phyloP scores from a whole-genome alignment of 2,329 filamentous ascomycete species.

The Fusarium austroafricanum region DNA sequence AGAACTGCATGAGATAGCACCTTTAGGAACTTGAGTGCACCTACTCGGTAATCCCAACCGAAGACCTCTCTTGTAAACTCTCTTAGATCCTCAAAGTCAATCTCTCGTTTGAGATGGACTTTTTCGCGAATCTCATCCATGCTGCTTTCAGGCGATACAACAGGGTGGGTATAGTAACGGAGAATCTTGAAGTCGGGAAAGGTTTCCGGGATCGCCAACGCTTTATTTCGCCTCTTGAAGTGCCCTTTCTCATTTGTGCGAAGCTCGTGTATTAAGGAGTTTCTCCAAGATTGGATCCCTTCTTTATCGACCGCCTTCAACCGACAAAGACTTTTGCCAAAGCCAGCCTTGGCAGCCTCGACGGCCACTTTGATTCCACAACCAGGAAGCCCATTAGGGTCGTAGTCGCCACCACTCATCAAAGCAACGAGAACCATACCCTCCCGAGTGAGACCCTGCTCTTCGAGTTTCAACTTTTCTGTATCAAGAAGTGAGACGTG shows the following conservation, averaged over 20 bases:
- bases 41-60: conserved; percentile 83
- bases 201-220: conserved; percentile 78
- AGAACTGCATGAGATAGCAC: conserved; percentile 83
- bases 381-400: conserved; percentile 86
- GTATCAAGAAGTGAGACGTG: conserved; percentile 87
- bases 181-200: conserved; percentile 86
- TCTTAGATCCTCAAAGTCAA: conserved; percentile 66
- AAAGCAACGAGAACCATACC: conserved; percentile 95
- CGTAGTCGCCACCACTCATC: conserved; percentile 95
- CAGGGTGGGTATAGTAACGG: conserved; percentile 88
- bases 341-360: conserved; percentile 89
- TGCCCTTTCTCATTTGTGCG: conserved; percentile 84
- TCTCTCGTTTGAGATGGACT: conserved; percentile 38
- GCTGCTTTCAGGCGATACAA: conserved; percentile 75
- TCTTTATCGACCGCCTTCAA: conserved; percentile 69
- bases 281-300: conserved; percentile 76
- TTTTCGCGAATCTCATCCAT: conserved; percentile 45
- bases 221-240: conserved; percentile 81
- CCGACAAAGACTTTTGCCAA: conserved; percentile 79
- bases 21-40: conserved; percentile 86
- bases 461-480: conserved; percentile 59
- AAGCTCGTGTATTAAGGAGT: conserved; percentile 78
- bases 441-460: conserved; percentile 77
- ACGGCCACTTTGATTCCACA: conserved; percentile 91
- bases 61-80: conserved; percentile 83